Conservation (phyloP, 208 protist genomes). For the Borovskyia barvae region DNA sequence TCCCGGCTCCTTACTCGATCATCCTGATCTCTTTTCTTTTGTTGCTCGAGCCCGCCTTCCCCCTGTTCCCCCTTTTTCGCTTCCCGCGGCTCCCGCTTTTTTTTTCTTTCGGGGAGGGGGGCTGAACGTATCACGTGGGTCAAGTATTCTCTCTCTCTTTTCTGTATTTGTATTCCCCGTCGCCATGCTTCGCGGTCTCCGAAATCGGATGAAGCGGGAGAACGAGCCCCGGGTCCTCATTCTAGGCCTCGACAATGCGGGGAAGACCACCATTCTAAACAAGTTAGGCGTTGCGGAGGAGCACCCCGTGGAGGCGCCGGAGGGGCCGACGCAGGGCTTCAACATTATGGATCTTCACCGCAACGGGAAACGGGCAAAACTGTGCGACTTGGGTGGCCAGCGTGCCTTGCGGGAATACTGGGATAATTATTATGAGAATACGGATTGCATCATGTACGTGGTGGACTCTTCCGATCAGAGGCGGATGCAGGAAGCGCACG, state of each 20-base stretch:
- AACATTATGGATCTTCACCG: conserved; percentile 98
- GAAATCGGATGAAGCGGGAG: conserved; percentile 87
- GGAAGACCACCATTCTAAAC: conserved; percentile 97
- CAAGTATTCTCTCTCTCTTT: no score
- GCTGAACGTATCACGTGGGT: no score
- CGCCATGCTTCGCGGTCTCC: conserved; percentile 80
- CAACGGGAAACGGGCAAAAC: conserved; percentile 93
- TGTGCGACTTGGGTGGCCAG: conserved; percentile 99
- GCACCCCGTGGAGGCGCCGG: conserved; percentile 68
- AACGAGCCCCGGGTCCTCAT: conserved; percentile 94
- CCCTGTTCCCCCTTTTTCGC: no score
- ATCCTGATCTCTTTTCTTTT: no score
- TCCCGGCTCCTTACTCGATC: no score
- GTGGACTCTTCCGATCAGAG: conserved; percentile 94
- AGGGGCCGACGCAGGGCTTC: conserved; percentile 99
- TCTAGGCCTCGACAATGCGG: conserved; percentile 94
- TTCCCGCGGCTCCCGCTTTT: no score
- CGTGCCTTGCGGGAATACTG: conserved; percentile 97
- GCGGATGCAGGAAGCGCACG: conserved; percentile 89
- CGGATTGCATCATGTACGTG: conserved; percentile 97
- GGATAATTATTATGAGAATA: conserved; percentile 97
- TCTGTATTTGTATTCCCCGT: background rate
- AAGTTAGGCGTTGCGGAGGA: conserved; percentile 81
- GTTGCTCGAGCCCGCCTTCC: no score
- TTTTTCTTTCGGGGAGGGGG: background rate